Conservation (phyloP, 768 basidiomycete genomes). For the Leccinellum albellum region DNA sequence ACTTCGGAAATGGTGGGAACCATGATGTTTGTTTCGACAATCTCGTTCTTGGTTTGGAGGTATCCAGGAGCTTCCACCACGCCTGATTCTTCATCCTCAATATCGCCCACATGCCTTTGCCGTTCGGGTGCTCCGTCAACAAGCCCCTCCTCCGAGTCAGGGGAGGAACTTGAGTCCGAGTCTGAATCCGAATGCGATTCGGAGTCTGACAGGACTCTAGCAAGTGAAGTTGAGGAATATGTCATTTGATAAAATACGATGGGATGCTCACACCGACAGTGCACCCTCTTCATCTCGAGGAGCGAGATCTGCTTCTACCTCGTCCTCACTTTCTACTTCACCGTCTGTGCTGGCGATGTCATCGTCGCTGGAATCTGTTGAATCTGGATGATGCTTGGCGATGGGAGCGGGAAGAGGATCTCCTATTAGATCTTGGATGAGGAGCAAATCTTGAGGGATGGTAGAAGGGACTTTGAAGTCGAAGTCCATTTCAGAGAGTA, state of each 20-base stretch:
- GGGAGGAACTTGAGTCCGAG: constrained; percentile 17
- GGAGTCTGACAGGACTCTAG: constrained; percentile 31
- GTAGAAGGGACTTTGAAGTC: constrained; percentile 58
- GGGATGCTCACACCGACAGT: constrained; percentile 19
- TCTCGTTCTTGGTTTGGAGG: constrained; percentile 69
- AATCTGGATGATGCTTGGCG: background rate
- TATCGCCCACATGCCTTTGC: constrained; percentile 18
- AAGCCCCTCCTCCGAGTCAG: constrained; percentile 19
- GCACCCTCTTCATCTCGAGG: constrained; percentile 38
- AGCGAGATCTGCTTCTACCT: constrained; percentile 64
- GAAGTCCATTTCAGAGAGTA: constrained; percentile 22
- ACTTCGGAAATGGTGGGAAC: constrained; percentile 65
- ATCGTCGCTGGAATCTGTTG: constrained; percentile 36
- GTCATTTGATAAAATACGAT: background rate
- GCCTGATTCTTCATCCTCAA: constrained; percentile 54
- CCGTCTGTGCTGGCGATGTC: constrained; percentile 50
- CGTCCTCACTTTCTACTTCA: constrained; percentile 63
- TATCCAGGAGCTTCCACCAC: constrained; percentile 39
- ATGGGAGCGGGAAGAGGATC: constrained; percentile 9
- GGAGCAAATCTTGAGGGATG: constrained; percentile 69
- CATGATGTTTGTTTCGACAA: constrained; percentile 52
- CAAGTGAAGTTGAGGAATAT: constrained; percentile 16
- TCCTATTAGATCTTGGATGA: constrained; percentile 67
- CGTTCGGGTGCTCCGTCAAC: constrained; percentile 2
- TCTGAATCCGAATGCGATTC: constrained; percentile 39